Base-by-base conservation (phyloP, 2,329 filamentous ascomycete genomes). In the Colletotrichum spaethianum region DNA sequence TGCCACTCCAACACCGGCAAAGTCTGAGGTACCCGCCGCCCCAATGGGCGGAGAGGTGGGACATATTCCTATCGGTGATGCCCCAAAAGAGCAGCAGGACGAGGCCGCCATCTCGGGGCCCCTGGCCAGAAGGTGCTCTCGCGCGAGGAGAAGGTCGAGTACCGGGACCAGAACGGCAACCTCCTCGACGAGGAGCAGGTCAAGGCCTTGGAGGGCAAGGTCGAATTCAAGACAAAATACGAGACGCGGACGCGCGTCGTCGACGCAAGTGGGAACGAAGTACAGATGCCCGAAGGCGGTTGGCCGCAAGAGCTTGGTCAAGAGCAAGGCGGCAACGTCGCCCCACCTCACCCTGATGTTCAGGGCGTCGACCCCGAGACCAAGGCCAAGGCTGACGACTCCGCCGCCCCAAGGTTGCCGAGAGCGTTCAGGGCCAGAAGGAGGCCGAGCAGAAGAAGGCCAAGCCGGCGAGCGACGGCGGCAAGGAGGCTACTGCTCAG, bases 211-310 rank as follows among this genome's bases (percentile, higher is more conserved):
- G 90, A 96, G 81, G 96, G 96, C 78, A 97, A 98, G 83, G 95
- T 98, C 72, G 94, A 94, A 78, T 98, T 99, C 85, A 92, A 97
- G 85, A 98, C 96, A 16, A 93, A 93, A 76, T 98, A 98, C 80
- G 96, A 98, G 86, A 98, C 96, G n/a, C 90, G 93, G 75, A 98
- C 95, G 11, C 92, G 94, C 70, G 83, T 98, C 67, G 87, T 98
- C 50, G 94, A 98, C 81, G 90, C 89, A 63, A 82, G 91, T 53
- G 96, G 95, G 72, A 94, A 95, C 75, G 93, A 97, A 79, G 83
- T 98, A n/a, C 80, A 81, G 14, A 76, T 81, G 42, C 83, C 84
- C 18, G 80, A 82, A 31, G 86, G 82, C 48, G 85, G 80, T 28
- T 80, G 78, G 80, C 78, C 78, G 20, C 78, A 83, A 60, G 70